Percentiles rank a stretch among this genome's conserved stretches.
Evolutionary conservation across 805 yeast genomes (phyloP).

Genomic region (Kurtzmaniella fragi): DNA sequence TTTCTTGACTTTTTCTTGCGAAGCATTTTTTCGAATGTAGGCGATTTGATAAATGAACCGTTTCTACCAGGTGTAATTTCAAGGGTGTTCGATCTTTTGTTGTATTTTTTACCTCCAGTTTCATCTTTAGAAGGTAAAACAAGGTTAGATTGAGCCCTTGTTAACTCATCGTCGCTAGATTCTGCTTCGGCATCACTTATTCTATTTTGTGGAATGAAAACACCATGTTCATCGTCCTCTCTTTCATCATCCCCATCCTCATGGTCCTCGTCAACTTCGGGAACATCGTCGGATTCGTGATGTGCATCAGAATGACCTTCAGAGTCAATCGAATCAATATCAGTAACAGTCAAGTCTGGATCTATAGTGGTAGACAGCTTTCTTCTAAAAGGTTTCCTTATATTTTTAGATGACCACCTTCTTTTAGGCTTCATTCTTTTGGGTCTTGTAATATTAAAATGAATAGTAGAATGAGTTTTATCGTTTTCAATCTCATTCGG

Average conservation of each 20-base stretch:
- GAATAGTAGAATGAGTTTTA: conserved; percentile 19
- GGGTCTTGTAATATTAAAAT: not conserved
- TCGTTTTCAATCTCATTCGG: conserved; percentile 65
- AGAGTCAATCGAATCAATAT: conserved; percentile 18
- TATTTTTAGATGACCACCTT: not conserved
- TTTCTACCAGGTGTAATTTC: conserved; percentile 26
- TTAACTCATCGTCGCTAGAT: conserved; percentile 1
- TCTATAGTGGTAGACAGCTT: not conserved
- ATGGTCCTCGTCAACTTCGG: conserved; percentile 12
- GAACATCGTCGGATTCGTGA: conserved; percentile 4
- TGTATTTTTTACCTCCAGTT: conserved; percentile 29
- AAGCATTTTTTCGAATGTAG: conserved; percentile 44
- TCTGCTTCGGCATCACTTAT: conserved; percentile 8
- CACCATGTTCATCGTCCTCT: conserved; percentile 5
- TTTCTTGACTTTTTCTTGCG: not conserved
- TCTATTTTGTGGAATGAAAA: conserved; percentile 8
- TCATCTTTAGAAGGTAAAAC: conserved; percentile 30
- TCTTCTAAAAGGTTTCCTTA: not conserved
- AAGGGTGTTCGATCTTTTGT: conserved; percentile 45
- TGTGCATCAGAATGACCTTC: conserved; percentile 11
- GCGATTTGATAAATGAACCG: conserved; percentile 24
- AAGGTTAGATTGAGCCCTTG: conserved; percentile 28
- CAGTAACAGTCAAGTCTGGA: conserved; percentile 11
- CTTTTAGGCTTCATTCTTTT: not conserved
- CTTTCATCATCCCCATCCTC: conserved; percentile 15